phyloP scores from a whole-genome alignment of 2,329 filamentous ascomycete genomes.

The Paramyrothecium roridum region DNA sequence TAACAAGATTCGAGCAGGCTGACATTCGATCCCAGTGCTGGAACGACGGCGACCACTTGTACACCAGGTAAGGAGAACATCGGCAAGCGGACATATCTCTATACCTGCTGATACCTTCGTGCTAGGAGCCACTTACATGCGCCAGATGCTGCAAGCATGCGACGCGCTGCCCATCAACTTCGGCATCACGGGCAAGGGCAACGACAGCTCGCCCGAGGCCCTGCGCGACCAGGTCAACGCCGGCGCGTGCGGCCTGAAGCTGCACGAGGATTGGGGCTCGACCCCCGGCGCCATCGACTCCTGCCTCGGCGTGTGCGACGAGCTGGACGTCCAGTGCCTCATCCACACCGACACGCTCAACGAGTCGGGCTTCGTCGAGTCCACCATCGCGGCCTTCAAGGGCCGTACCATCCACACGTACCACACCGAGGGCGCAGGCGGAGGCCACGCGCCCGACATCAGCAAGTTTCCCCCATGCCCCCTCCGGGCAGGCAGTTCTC shows the following conservation, averaged over 20 bases:
- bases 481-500: background rate
- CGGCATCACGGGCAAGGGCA: slow-evolving; percentile 91
- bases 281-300: slow-evolving; percentile 90
- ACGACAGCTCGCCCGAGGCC: slow-evolving; percentile 69
- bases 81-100: background rate
- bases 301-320: slow-evolving; percentile 82
- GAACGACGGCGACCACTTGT: slow-evolving; percentile 89
- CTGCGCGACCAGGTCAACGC: slow-evolving; percentile 78
- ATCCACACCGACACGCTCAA: slow-evolving; percentile 97
- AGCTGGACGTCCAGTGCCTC: slow-evolving; percentile 87
- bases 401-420: slow-evolving; percentile 91
- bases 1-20: slow-evolving; percentile 3
- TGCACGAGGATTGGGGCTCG: slow-evolving; percentile 94
- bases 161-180: slow-evolving; percentile 82
- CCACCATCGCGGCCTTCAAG: slow-evolving; percentile 82
- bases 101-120: background rate
- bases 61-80: slow-evolving; percentile 64
- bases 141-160: slow-evolving; percentile 84
- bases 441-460: slow-evolving; percentile 93
- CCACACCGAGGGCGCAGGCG: slow-evolving; percentile 92
- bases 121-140: slow-evolving; percentile 59
- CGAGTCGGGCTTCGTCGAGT: slow-evolving; percentile 95
- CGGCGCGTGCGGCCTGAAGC: slow-evolving; percentile 84
- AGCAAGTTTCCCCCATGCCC: slow-evolving; percentile 31
- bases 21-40: slow-evolving; percentile 56